Percentiles rank a stretch among this genome's conserved stretches.
phyloP scores from a whole-genome alignment of 306 rosid genomes.

The Datisca glomerata region DNA sequence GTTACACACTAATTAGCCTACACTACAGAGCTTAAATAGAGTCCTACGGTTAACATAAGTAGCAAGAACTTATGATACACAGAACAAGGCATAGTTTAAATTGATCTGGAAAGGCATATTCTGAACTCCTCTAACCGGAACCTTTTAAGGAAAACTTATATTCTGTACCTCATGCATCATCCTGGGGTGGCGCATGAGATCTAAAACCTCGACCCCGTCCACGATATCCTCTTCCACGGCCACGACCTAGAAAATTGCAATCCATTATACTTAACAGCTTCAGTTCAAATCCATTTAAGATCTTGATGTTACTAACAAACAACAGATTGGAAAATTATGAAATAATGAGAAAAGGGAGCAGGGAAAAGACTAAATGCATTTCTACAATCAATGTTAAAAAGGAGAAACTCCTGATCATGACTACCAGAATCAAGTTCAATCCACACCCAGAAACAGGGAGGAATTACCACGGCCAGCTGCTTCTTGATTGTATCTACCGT shows the following conservation, averaged over 20 bases:
- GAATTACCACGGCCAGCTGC: slow-evolving; percentile 55
- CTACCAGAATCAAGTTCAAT: not conserved
- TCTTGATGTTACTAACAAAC: not conserved
- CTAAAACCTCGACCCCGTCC: slow-evolving; percentile 88
- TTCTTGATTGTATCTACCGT: slow-evolving; percentile 71
- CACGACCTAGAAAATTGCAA: slow-evolving; percentile 48
- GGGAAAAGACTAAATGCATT: too few species aligned
- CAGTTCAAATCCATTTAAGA: not conserved
- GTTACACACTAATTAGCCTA: too few species aligned
- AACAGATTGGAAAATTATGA: not conserved
- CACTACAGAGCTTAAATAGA: too few species aligned
- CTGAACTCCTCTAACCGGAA: too few species aligned
- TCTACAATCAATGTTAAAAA: not conserved
- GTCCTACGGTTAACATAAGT: too few species aligned
- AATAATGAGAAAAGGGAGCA: too few species aligned
- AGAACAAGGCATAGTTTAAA: too few species aligned
- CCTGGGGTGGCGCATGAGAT: slow-evolving; percentile 54
- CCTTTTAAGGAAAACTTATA: too few species aligned
- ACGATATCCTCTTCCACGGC: slow-evolving; percentile 56
- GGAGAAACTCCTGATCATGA: not conserved
- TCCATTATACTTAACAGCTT: not conserved
- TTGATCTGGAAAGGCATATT: too few species aligned
- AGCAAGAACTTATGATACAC: too few species aligned
- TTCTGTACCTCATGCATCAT: too few species aligned
- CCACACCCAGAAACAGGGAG: not conserved